Conservation (phyloP, 2,329 filamentous ascomycete genomes). For the Amauroascus verrucosus region DNA sequence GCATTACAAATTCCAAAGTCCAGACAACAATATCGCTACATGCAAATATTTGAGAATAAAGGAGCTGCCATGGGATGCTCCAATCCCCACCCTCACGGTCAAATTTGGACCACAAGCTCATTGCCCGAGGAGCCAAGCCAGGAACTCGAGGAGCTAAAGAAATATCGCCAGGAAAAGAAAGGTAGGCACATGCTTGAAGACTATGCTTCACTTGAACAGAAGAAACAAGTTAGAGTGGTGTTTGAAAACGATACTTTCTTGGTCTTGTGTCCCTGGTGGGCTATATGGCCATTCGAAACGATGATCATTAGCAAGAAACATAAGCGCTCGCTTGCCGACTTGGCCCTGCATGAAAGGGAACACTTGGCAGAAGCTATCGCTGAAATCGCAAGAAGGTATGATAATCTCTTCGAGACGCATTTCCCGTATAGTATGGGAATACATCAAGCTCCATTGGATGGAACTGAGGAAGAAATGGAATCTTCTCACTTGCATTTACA, state of each 20-base stretch:
- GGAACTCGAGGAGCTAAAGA: slow-evolving; percentile 67
- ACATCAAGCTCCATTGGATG: slow-evolving; percentile 84
- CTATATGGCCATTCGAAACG: slow-evolving; percentile 91
- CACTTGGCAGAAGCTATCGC: slow-evolving; percentile 74
- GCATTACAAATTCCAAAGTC: slow-evolving; percentile 43
- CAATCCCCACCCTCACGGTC: slow-evolving; percentile 94
- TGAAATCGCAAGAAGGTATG: slow-evolving; percentile 81
- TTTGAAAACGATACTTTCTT: slow-evolving; percentile 80
- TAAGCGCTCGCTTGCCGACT: slow-evolving; percentile 72
- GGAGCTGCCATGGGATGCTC: slow-evolving; percentile 96
- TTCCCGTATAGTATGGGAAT: slow-evolving; percentile 97
- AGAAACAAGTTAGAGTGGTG: slow-evolving; percentile 74
- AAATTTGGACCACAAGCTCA: slow-evolving; percentile 88
- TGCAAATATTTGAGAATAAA: slow-evolving; percentile 99
- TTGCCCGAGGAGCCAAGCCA: slow-evolving; percentile 79
- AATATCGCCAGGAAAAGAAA: slow-evolving; percentile 62
- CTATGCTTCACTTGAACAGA: slow-evolving; percentile 72
- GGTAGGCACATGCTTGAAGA: slow-evolving; percentile 72
- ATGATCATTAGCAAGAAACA: slow-evolving; percentile 79
- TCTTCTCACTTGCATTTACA: slow-evolving; percentile 90
- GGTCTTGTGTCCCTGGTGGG: slow-evolving; percentile 94
- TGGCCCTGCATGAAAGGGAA: slow-evolving; percentile 58
- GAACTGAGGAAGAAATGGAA: slow-evolving; percentile 71
- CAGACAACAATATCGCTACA: slow-evolving; percentile 75
- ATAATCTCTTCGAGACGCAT: slow-evolving; percentile 92